Conservation (phyloP, 2,329 filamentous ascomycete species). For the Orbilia oligospora region DNA sequence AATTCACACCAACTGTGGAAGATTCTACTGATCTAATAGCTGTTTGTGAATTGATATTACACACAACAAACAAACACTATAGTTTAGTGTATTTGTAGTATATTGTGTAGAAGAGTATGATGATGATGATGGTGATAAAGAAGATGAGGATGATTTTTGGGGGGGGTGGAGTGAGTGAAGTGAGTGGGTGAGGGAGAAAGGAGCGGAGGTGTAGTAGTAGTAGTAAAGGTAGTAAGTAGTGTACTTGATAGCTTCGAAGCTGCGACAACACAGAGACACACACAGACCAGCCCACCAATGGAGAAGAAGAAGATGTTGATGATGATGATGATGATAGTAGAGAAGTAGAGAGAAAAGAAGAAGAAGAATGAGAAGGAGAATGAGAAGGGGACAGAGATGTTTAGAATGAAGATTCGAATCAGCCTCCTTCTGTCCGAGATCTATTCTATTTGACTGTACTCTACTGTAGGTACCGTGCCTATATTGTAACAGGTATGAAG, state of each 20-base stretch:
- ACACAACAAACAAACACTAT: neutral
- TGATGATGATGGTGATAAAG: constrained; percentile 51
- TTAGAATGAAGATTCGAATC: constrained; percentile 2
- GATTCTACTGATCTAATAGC: neutral
- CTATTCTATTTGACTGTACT: too few relatives aligned
- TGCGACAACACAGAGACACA: constrained; percentile 61
- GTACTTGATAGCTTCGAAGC: constrained; percentile 34
- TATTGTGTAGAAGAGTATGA: neutral
- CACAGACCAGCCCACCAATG: neutral
- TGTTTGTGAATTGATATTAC: neutral
- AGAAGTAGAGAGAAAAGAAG: neutral
- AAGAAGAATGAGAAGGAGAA: neutral
- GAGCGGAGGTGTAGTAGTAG: constrained; percentile 63
- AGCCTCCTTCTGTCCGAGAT: constrained; percentile 18
- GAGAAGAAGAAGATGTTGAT: constrained; percentile 60
- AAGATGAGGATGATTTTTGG: too few relatives aligned
- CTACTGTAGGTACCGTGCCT: too few relatives aligned
- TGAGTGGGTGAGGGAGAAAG: constrained; percentile 25
- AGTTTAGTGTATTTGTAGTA: neutral
- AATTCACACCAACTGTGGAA: neutral
- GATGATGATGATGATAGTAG: too few relatives aligned
- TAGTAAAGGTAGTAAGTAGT: too few relatives aligned
- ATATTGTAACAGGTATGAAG: too few relatives aligned
- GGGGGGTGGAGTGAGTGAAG: neutral
- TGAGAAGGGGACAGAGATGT: neutral